These are phyloP conservation scores for Amniculicola lignicola DNA, from an alignment of 495 filamentous ascomycete genomes.

Conservation along the genomic window DNA sequence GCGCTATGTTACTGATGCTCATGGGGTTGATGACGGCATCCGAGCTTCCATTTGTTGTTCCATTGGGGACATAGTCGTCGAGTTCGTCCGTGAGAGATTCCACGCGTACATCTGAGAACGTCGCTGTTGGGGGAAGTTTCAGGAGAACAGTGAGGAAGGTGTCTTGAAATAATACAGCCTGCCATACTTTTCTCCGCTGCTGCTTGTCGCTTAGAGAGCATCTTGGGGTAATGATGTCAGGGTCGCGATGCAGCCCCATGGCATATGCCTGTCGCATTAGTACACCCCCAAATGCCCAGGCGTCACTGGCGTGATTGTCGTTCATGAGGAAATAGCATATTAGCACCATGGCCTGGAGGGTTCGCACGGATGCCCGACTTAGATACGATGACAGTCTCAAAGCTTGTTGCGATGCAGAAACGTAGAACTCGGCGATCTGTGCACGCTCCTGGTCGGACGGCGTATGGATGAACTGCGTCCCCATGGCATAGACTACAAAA, in stretches of 20 bases:
- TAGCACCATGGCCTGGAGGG: conserved; percentile 70
- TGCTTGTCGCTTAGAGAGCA: conserved; percentile 63
- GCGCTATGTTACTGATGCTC: conserved; percentile 44
- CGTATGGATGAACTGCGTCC: conserved; percentile 65
- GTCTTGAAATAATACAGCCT: conserved; percentile 70
- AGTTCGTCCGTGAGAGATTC: conserved; percentile 55
- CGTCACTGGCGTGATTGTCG: conserved; percentile 71
- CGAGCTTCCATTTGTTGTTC: neutral
- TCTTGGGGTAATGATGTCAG: conserved; percentile 61
- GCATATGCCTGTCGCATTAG: conserved; percentile 69
- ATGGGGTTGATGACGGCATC: conserved; percentile 38
- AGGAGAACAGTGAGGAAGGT: conserved; percentile 74
- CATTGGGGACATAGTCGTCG: conserved; percentile 43
- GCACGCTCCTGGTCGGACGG: conserved; percentile 44
- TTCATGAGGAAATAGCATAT: conserved; percentile 76
- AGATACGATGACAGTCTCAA: conserved; percentile 66
- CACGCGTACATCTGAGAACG: conserved; percentile 66
- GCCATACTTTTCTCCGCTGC: conserved; percentile 69
- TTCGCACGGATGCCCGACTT: conserved; percentile 61
- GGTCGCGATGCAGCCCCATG: conserved; percentile 71
- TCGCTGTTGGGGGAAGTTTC: conserved; percentile 66
- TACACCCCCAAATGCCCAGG: conserved; percentile 71
- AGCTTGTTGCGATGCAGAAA: conserved; percentile 67
- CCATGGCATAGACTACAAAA: conserved; percentile 68
- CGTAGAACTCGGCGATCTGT: conserved; percentile 72